These are phyloP conservation scores for Trichosporon ovoides DNA, from an alignment of 1,284 basidiomycete species.

Conservation along the genomic window DNA sequence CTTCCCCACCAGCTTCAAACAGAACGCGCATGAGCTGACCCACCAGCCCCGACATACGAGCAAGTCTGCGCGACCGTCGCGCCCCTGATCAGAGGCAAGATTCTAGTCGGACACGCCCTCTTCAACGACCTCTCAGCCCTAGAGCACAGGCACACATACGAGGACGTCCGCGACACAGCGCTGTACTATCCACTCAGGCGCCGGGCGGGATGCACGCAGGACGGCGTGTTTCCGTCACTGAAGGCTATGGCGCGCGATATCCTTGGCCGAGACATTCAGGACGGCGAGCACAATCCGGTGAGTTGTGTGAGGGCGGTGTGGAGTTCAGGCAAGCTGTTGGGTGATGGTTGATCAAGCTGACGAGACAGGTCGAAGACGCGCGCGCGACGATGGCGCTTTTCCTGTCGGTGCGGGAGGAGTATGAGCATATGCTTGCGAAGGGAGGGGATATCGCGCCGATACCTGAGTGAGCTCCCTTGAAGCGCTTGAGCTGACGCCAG, in stretches of 20 bases:
- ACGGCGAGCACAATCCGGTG: constrained; percentile 10
- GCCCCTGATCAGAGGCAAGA: constrained; percentile 66
- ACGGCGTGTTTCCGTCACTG: constrained; percentile 49
- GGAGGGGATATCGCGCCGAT: constrained; percentile 35
- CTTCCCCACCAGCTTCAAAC: neutral
- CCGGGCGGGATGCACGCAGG: constrained; percentile 24
- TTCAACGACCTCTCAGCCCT: constrained; percentile 78
- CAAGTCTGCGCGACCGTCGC: constrained; percentile 71
- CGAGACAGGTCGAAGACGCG: constrained; percentile 40
- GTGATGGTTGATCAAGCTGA: neutral
- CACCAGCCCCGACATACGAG: constrained; percentile 67
- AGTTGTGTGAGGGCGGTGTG: too few relatives aligned
- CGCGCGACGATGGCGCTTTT: constrained; percentile 38
- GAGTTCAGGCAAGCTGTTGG: neutral
- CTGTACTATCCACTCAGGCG: constrained; percentile 51
- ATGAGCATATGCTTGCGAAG: constrained; percentile 27
- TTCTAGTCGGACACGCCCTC: constrained; percentile 89
- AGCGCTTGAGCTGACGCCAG: constrained; percentile 10
- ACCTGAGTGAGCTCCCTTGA: constrained; percentile 15
- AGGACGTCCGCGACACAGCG: constrained; percentile 53
- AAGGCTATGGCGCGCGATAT: constrained; percentile 50
- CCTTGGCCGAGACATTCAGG: constrained; percentile 53
- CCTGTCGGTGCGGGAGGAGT: constrained; percentile 34
- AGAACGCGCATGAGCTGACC: neutral
- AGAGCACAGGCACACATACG: constrained; percentile 51